phyloP scores from a whole-genome alignment of 495 filamentous ascomycete species.

The Trichocladium antarcticum region DNA sequence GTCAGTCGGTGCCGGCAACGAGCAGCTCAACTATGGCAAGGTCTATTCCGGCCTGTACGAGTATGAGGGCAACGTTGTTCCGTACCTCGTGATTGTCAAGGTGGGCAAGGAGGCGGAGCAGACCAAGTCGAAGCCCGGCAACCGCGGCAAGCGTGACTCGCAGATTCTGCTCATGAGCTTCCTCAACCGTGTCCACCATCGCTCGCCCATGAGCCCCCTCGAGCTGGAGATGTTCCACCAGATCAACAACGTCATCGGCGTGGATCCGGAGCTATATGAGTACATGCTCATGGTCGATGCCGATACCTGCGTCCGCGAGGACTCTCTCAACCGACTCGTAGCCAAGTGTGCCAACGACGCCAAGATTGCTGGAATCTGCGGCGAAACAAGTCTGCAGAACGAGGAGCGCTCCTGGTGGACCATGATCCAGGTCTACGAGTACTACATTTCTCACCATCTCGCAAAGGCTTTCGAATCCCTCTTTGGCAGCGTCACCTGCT shows the following conservation, averaged over 20 bases:
- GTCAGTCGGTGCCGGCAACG: conserved; percentile 76
- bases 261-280: conserved; percentile 94
- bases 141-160: conserved; percentile 95
- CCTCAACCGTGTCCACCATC: conserved; percentile 94
- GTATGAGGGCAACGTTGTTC: conserved; percentile 93
- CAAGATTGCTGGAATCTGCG: conserved; percentile 94
- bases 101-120: conserved; percentile 95
- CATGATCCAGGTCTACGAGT: conserved; percentile 99
- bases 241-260: conserved; percentile 97
- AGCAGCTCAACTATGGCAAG: conserved; percentile 96
- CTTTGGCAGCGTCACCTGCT: conserved; percentile 91
- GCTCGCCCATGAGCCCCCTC: conserved; percentile 82
- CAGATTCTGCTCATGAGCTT: conserved; percentile 79
- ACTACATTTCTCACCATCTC: conserved; percentile 92
- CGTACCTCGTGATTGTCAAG: conserved; percentile 92
- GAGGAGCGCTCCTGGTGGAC: conserved; percentile 94
- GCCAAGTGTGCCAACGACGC: conserved; percentile 88
- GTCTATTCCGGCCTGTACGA: conserved; percentile 98
- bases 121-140: conserved; percentile 82
- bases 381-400: conserved; percentile 92
- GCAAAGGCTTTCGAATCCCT: conserved; percentile 91
- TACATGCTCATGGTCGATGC: conserved; percentile 97
- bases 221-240: conserved; percentile 98
- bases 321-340: conserved; percentile 84
- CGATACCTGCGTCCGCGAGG: conserved; percentile 88